Percentiles rank a stretch among this genome's conserved stretches.
These are phyloP conservation scores for Cercospora sp. DNA, from an alignment of 2,329 filamentous ascomycete genomes.

Conservation along the genomic window DNA sequence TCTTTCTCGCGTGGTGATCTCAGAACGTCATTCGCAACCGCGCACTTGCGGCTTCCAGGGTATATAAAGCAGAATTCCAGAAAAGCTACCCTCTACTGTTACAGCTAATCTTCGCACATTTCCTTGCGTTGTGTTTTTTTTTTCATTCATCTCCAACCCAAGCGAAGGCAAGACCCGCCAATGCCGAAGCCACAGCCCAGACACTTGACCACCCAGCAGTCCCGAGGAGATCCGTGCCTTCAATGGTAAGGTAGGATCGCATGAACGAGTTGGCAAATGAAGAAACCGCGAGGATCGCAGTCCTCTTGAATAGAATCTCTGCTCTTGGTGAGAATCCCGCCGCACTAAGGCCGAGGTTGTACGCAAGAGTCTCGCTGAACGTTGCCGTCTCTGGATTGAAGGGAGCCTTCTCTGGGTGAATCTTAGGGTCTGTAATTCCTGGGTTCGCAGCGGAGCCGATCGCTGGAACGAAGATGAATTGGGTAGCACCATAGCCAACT, in stretches of 20 bases:
- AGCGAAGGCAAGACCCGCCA: slow-evolving; percentile 59
- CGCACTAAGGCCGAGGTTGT: slow-evolving; percentile 59
- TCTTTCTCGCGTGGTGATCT: neutral
- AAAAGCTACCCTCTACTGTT: slow-evolving; percentile 5
- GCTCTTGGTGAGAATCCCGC: slow-evolving; percentile 72
- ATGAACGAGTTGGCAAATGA: slow-evolving; percentile 59
- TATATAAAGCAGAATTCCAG: slow-evolving; percentile 12
- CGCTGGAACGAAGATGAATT: slow-evolving; percentile 75
- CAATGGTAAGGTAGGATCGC: slow-evolving; percentile 65
- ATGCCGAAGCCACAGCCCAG: slow-evolving; percentile 67
- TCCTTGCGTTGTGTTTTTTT: too few species aligned
- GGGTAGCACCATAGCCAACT: slow-evolving; percentile 69
- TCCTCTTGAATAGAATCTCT: slow-evolving; percentile 57
- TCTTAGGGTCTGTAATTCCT: slow-evolving; percentile 27
- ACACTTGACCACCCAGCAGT: slow-evolving; percentile 71
- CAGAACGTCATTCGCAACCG: neutral
- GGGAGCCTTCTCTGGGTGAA: slow-evolving; percentile 46
- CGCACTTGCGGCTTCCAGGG: slow-evolving; percentile 3
- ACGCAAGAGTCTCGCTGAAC: slow-evolving; percentile 68
- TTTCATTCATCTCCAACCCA: slow-evolving; percentile 51
- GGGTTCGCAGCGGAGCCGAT: slow-evolving; percentile 46
- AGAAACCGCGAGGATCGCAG: slow-evolving; percentile 49
- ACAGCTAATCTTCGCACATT: neutral
- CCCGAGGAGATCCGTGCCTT: slow-evolving; percentile 68
- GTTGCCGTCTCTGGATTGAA: slow-evolving; percentile 67